Conservation (phyloP, 129 eudicot genomes). For the Rutidosis leptorrhynchoides region DNA sequence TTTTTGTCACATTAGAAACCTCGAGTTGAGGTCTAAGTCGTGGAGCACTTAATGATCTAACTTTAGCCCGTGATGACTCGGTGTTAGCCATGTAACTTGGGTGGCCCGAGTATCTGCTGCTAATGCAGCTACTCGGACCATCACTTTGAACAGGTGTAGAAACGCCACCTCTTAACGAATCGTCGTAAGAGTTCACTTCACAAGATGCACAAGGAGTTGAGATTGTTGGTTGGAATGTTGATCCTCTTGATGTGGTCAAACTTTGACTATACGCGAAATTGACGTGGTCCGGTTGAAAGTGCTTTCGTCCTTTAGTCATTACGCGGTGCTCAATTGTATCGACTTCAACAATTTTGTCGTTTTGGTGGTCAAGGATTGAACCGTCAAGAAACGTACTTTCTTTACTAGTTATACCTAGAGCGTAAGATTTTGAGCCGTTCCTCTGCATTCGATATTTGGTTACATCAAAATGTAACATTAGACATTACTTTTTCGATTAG, state of each 20-base stretch:
- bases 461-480: background rate
- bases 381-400: constrained; percentile 12
- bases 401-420: constrained; percentile 11
- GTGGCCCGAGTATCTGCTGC: constrained; percentile 63
- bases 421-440: constrained; percentile 42
- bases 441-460: constrained; percentile 39
- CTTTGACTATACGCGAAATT: constrained; percentile 42
- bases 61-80: constrained; percentile 74
- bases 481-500: too few species aligned
- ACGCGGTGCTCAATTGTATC: constrained; percentile 41
- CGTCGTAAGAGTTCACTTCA: constrained; percentile 59
- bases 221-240: constrained; percentile 50
- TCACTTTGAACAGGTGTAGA: constrained; percentile 63
- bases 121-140: constrained; percentile 53
- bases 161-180: constrained; percentile 35
- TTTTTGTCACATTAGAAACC: constrained; percentile 45
- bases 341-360: constrained; percentile 63
- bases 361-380: constrained; percentile 36
- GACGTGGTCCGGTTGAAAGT: constrained; percentile 41
- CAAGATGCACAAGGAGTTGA: constrained; percentile 61
- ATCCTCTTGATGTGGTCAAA: constrained; percentile 64
- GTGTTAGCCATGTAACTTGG: constrained; percentile 92
- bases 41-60: constrained; percentile 79
- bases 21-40: constrained; percentile 54
- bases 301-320: constrained; percentile 38